Evolutionary conservation across 768 basidiomycete species (phyloP).

Genomic region (Trichaptum fuscoviolaceum): DNA sequence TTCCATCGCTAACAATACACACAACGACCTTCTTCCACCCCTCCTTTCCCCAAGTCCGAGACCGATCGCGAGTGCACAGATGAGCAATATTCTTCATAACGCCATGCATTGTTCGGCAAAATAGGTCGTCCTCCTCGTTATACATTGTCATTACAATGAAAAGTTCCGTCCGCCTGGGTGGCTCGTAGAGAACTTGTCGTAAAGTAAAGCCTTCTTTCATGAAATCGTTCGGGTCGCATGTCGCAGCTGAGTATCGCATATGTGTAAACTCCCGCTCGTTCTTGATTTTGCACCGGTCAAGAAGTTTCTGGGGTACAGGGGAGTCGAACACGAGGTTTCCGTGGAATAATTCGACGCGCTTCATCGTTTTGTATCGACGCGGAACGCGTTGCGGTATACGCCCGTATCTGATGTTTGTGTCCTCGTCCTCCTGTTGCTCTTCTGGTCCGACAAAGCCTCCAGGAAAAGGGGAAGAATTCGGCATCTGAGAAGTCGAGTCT

Average conservation of each 20-base stretch:
- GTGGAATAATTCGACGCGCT: conserved; percentile 85
- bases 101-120: conserved; percentile 91
- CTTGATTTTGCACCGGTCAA: conserved; percentile 72
- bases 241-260: conserved; percentile 95
- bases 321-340: conserved; percentile 93
- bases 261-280: conserved; percentile 89
- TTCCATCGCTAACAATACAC: conserved; percentile 85
- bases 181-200: conserved; percentile 88
- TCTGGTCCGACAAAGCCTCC: conserved; percentile 39
- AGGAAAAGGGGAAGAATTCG: conserved; percentile 32
- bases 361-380: conserved; percentile 88
- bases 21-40: conserved; percentile 99
- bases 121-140: conserved; percentile 88
- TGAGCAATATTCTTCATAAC: conserved; percentile 93
- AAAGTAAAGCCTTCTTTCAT: conserved; percentile 76
- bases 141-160: conserved; percentile 99
- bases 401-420: conserved; percentile 77
- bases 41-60: conserved; percentile 95
- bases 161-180: conserved; percentile 84
- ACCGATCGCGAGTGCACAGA: conserved; percentile 77
- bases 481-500: conserved; percentile 23
- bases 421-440: conserved; percentile 28
- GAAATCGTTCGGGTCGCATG: conserved; percentile 95
- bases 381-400: conserved; percentile 88
- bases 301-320: conserved; percentile 84